These are phyloP conservation scores for Tuber brumale DNA, from an alignment of 495 filamentous ascomycete genomes.

Conservation along the genomic window DNA sequence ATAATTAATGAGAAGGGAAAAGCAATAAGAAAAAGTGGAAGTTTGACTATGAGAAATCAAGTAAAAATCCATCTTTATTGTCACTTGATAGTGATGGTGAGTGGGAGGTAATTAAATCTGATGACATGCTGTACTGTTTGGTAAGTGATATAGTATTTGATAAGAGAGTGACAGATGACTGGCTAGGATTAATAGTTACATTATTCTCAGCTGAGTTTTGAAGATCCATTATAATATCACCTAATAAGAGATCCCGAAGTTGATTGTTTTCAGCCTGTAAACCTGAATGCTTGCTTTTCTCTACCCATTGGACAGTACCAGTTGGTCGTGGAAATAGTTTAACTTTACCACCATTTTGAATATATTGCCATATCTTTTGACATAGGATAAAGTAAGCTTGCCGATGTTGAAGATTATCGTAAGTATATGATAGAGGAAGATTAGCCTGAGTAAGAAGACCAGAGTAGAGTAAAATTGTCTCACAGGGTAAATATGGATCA, in stretches of 20 bases:
- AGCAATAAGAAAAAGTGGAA: background rate
- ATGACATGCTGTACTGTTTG: background rate
- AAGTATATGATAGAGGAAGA: background rate
- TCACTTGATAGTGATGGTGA: background rate
- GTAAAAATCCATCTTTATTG: background rate
- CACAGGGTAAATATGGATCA: background rate
- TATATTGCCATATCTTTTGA: too few species aligned
- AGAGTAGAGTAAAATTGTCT: background rate
- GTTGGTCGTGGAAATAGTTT: too few species aligned
- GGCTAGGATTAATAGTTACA: background rate
- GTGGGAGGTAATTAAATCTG: background rate
- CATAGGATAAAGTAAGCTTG: too few species aligned
- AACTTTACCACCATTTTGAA: too few species aligned
- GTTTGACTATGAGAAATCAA: background rate
- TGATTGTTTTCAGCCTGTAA: background rate
- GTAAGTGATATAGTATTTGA: background rate
- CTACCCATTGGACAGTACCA: too few species aligned
- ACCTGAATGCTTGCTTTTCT: too few species aligned
- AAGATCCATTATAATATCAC: background rate
- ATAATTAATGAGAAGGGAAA: background rate
- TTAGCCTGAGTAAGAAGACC: background rate
- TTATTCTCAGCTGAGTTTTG: background rate
- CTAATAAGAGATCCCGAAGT: background rate
- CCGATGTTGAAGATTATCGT: too few species aligned
- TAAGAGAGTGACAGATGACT: background rate